Conservation (phyloP, 148 eudicot species). For the Silene conica region DNA sequence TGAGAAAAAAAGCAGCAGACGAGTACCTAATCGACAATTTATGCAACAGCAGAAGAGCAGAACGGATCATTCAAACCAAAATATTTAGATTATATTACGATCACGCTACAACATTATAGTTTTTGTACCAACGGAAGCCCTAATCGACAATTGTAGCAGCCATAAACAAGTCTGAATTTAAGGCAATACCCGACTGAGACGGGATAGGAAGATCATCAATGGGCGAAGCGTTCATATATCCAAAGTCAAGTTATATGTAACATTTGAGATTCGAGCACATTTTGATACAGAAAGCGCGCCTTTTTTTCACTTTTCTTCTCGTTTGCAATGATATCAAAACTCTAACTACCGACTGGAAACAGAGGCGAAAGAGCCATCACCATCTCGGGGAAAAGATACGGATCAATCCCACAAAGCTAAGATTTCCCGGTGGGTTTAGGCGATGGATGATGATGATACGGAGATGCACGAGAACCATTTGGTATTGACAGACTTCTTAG, state of each 20-base stretch:
- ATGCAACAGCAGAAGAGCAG: too few species aligned
- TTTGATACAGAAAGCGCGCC: constrained; percentile 2
- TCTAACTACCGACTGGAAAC: too few species aligned
- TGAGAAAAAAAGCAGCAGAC: too few species aligned
- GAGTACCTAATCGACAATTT: too few species aligned
- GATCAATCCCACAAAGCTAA: constrained; percentile 10
- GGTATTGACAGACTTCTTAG: constrained; percentile 63
- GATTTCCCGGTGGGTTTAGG: constrained; percentile 62
- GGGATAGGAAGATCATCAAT: not conserved
- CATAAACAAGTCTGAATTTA: not conserved
- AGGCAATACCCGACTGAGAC: too few species aligned
- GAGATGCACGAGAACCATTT: constrained; percentile 60
- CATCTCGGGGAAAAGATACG: not conserved
- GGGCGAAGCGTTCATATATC: constrained; percentile 15
- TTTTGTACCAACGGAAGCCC: not conserved
- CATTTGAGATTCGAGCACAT: constrained; percentile 21
- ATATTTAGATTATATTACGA: not conserved
- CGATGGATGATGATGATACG: constrained; percentile 51
- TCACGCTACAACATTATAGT: not conserved
- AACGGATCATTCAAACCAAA: too few species aligned
- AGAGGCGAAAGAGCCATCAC: too few species aligned
- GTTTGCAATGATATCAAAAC: not conserved
- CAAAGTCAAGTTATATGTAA: constrained; percentile 26
- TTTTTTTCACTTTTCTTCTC: too few species aligned
- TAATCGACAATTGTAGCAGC: constrained; percentile 1